A percentile compares a stretch with the other conserved stretches of the same genome.
These are phyloP conservation scores for Pisolithus orientalis DNA, from an alignment of 768 basidiomycete species.

Conservation along the genomic window DNA sequence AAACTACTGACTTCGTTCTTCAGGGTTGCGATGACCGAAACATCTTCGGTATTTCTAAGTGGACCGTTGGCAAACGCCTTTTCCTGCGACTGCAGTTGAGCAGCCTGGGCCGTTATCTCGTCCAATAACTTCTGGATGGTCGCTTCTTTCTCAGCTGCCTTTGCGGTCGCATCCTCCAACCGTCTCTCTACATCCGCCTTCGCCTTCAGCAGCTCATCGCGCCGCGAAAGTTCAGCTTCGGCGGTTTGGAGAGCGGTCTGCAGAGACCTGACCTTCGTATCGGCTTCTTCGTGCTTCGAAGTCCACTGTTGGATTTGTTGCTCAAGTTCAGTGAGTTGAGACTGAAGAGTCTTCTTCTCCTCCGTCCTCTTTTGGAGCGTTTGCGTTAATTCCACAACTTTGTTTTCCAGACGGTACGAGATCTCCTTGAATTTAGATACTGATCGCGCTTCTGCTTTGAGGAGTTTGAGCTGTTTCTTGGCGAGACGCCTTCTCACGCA, in stretches of 20 bases:
- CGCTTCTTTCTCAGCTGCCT: slow-evolving; percentile 77
- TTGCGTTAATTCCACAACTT: slow-evolving; percentile 98
- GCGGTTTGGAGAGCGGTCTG: slow-evolving; percentile 63
- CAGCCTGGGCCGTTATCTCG: slow-evolving; percentile 66
- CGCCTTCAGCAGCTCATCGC: slow-evolving; percentile 65
- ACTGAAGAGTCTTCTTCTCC: slow-evolving; percentile 84
- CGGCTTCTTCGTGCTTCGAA: slow-evolving; percentile 82
- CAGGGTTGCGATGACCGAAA: slow-evolving; percentile 78
- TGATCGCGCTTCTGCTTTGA: slow-evolving; percentile 90
- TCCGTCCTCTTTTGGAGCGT: slow-evolving; percentile 81
- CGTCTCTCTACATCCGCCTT: slow-evolving; percentile 78
- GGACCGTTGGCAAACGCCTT: slow-evolving; percentile 61
- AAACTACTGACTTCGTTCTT: slow-evolving; percentile 90
- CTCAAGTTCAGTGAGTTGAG: slow-evolving; percentile 72
- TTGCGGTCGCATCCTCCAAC: slow-evolving; percentile 70
- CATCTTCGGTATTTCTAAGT: slow-evolving; percentile 71
- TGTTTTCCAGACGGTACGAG: slow-evolving; percentile 96
- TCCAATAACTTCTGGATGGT: slow-evolving; percentile 75
- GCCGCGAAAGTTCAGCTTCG: slow-evolving; percentile 64
- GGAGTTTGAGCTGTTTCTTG: slow-evolving; percentile 72
- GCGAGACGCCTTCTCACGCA: slow-evolving; percentile 88
- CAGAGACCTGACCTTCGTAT: slow-evolving; percentile 64
- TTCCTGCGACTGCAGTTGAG: slow-evolving; percentile 72
- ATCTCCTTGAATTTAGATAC: slow-evolving; percentile 99
- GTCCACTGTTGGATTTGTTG: slow-evolving; percentile 83